Conservation (phyloP, 2,329 filamentous ascomycete genomes). For the Diaporthe helianthi region DNA sequence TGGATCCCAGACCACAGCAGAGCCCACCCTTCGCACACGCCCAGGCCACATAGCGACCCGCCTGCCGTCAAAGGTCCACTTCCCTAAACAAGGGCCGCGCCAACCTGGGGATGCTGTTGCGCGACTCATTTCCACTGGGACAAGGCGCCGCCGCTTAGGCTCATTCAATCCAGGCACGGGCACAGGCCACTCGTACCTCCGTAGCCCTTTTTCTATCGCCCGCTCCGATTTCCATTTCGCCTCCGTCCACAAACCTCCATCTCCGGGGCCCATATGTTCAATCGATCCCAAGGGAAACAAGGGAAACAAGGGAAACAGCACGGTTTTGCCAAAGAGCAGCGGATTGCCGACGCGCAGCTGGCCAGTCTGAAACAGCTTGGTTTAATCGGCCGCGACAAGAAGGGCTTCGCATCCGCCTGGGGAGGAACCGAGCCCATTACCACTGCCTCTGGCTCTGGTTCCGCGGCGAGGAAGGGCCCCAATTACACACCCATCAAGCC, state of each 20-base stretch:
- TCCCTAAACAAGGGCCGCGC: conserved; percentile 29
- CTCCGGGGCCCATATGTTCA: conserved; percentile 51
- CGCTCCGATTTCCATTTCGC: conserved; percentile 32
- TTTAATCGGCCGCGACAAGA: conserved; percentile 41
- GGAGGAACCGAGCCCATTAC: conserved; percentile 36
- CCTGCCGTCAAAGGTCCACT: conserved; percentile 30
- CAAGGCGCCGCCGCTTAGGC: conserved; percentile 27
- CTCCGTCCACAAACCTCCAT: conserved; percentile 22
- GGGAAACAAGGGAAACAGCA: conserved; percentile 47
- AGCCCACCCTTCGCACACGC: conserved; percentile 14
- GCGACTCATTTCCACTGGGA: conserved; percentile 34
- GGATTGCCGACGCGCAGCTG: conserved; percentile 46
- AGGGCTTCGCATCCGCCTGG: conserved; percentile 39
- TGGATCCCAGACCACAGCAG: conserved; percentile 26
- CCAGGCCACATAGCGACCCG: conserved; percentile 33
- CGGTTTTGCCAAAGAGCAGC: conserved; percentile 49
- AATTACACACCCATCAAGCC: conserved; percentile 28
- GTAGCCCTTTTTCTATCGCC: conserved; percentile 32
- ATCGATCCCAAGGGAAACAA: conserved; percentile 51
- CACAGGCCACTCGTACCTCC: conserved; percentile 26
- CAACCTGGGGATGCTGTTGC: conserved; percentile 31
- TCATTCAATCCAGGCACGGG: conserved; percentile 28
- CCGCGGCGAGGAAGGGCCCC: conserved; percentile 28
- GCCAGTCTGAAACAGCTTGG: conserved; percentile 48
- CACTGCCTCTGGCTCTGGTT: conserved; percentile 25